Conservation (phyloP, 2,329 filamentous ascomycete genomes). For the Paramyrothecium roridum region DNA sequence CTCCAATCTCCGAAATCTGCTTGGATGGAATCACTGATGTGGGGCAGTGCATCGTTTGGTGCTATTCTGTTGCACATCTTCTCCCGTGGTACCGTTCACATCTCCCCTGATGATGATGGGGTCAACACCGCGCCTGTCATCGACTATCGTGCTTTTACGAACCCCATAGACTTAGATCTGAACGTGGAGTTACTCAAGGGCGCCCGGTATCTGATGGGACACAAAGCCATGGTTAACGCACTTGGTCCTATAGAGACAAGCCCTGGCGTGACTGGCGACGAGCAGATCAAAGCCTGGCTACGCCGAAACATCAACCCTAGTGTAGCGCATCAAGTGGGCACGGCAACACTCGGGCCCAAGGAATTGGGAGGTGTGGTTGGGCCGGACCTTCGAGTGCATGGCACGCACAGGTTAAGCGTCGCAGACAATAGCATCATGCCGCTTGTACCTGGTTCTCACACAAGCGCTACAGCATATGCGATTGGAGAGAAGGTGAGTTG, state of each 20-base stretch:
- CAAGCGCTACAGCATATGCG: background rate
- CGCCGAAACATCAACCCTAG: background rate
- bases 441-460: background rate
- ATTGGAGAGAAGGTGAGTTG: background rate
- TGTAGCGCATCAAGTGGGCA: background rate
- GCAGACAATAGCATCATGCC: background rate
- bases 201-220: background rate
- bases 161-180: background rate
- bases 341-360: background rate
- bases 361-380: background rate
- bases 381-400: background rate
- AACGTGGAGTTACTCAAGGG: background rate
- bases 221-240: constrained; percentile 1
- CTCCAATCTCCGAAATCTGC: background rate
- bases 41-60: background rate
- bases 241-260: background rate
- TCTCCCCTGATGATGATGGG: background rate
- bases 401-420: background rate
- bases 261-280: background rate
- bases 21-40: background rate
- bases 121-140: background rate
- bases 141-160: background rate
- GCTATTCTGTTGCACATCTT: constrained; percentile 1
- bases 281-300: background rate
- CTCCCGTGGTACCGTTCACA: background rate